Base-by-base conservation (phyloP, 2,329 filamentous ascomycete genomes). In the Alternaria sp. region DNA sequence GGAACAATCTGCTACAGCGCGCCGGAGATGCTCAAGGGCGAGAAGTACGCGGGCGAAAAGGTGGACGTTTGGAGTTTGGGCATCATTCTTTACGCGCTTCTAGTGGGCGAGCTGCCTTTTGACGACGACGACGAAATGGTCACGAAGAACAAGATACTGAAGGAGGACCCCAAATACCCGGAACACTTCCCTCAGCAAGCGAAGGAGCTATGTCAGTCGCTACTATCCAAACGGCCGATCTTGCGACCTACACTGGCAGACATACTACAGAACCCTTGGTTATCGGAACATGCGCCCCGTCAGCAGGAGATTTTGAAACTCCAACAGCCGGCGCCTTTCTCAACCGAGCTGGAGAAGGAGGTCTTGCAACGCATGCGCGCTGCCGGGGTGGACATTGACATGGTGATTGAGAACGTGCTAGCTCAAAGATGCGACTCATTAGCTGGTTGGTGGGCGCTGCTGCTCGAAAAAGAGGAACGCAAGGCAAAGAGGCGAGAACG, bases 1-100 rank as follows among this genome's bases (percentile, higher is more conserved):
- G 96, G 96, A 6, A 99, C 96, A 0, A 91, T 99, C 66, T 98
- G 95, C 82, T 99, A 99, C 81, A 97, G 94, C 58, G 96, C 96
- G 3, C 96, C 96, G 3, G 96, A 99, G 81, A 99, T 99, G 96
- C 86, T 99, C 44, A 97, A 96, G 79, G 96, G 94, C 43, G 96
- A 99, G 80, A 98, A 97, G 80, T 99, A 99, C 78, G 96, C 94
- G 0, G 95, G 94, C 25, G 94, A 97, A 83, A 98, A 97, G 83
- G 95, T 99, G 53, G 96, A 99, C 75, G 94, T 99, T 5, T 99
- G 93, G 93, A 96, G 93, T 75, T 78, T 96, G 69, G 92, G 93
- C 12, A 90, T 96, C 59, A 96, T 96, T 64, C 84, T 96, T 2
- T 96, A 94, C 75, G 92, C 93, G 53, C 82, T 96, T 61, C 83